Base-by-base conservation (phyloP, 345 rosid genomes). In the Ceriops zippeliana region DNA sequence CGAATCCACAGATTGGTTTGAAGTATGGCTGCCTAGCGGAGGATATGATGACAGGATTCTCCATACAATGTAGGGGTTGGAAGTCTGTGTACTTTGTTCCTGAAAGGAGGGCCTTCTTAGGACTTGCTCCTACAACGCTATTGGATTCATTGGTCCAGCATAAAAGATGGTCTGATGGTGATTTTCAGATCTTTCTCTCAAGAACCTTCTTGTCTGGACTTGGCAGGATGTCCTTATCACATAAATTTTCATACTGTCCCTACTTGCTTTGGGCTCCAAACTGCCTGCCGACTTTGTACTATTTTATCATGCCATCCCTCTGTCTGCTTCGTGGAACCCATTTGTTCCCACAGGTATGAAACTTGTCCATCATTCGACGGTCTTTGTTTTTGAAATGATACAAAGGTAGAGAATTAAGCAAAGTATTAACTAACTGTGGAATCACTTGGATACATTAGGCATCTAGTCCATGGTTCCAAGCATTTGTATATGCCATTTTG, bases 401-500 rank as follows among this genome's bases (percentile, higher is more conserved):
- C 17, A 13, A 42, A 42, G 17, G 49, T 56, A 56, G 30, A 56
- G 1, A 54, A 24, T 42, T 56, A 56, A 56, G 59, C 30, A 56
- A 8, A 0, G 1, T 8, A 26, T 22, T 22, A 24, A 24, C 22
- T 21, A 56, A 42, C 5, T 2, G 19, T 5, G 2, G 28, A 24
- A 56, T 24, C 28, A 21, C 30, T 56, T 9, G 30, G 30, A 17
- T 21, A 56, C 30, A 56, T 24, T 27, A 56, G 59, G 30, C 17
- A 56, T 56, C 59, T 4, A 56, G 28, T 56, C 59, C 59, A 22
- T 56, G 59, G 59, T 21, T 56, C 59, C 59, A 56, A 21, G 28
- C 59, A 56, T 56, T 56, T 56, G 59, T 27, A 56, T 22, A 56
- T 56, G 59, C 59, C 26, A 24, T 56, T 56, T 15, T 56, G 30